Conservation (phyloP, 1,284 basidiomycete genomes). For the Apiotrichum veenhuisii region DNA sequence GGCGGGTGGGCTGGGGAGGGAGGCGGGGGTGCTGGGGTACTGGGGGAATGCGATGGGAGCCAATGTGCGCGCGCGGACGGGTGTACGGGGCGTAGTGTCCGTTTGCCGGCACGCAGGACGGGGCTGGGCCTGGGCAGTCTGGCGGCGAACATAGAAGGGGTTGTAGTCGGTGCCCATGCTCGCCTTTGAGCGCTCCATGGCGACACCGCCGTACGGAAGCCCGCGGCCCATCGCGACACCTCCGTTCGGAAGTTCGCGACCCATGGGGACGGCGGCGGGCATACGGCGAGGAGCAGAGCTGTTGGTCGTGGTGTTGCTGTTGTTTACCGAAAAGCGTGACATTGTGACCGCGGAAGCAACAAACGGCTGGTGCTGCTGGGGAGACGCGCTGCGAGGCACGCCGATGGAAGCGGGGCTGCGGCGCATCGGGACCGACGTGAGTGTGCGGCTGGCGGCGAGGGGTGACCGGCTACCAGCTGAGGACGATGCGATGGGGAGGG, state of each 20-base stretch:
- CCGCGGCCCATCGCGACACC: neutral
- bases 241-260: neutral
- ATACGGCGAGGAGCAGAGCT: neutral
- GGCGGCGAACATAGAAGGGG: slow-evolving; percentile 6
- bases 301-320: neutral
- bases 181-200: slow-evolving; percentile 11
- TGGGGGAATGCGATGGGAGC: neutral
- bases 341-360: neutral
- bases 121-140: neutral
- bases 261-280: neutral
- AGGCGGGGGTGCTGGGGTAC: neutral
- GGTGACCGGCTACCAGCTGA: no score
- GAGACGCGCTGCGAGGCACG: neutral
- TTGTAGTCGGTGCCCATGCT: slow-evolving; percentile 19
- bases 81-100: neutral
- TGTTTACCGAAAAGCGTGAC: neutral
- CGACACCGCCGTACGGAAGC: slow-evolving; percentile 5
- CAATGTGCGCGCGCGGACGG: neutral
- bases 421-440: slow-evolving; percentile 8
- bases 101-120: no score
- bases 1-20: neutral
- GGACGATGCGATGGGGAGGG: no score
- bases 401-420: slow-evolving; percentile 4
- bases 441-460: neutral
- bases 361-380: neutral